Conservation (phyloP, 768 basidiomycete genomes). For the Phallus indusiatus region DNA sequence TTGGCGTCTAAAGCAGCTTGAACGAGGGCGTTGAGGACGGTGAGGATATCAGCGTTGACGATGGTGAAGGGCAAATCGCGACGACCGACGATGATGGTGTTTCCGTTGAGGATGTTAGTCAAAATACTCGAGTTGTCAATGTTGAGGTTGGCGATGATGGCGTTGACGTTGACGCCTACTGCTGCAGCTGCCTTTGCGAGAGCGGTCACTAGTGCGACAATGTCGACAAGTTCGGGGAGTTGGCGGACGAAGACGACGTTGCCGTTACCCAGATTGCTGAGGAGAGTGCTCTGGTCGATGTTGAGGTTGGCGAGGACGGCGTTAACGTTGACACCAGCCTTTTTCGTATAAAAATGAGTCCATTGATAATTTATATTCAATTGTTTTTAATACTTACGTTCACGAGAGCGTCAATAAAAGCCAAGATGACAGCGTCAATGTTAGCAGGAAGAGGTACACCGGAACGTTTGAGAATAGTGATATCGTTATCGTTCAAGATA, state of each 20-base stretch:
- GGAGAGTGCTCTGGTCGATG: neutral
- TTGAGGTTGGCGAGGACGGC: neutral
- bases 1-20: neutral
- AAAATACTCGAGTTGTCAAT: neutral
- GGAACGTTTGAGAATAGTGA: neutral
- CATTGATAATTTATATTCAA: too few relatives aligned
- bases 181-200: neutral
- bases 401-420: neutral
- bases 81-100: neutral
- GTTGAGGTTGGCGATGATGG: neutral
- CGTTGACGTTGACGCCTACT: neutral
- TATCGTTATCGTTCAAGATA: neutral
- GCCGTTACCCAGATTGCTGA: neutral
- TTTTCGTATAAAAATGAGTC: neutral
- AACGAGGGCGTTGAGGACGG: neutral
- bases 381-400: too few relatives aligned
- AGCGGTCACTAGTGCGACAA: neutral
- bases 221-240: neutral
- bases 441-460: neutral
- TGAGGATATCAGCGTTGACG: too few relatives aligned
- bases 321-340: neutral
- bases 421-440: neutral
- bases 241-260: neutral
- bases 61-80: too few relatives aligned
- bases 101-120: neutral